Evolutionary conservation across 768 basidiomycete genomes (phyloP).

Genomic region (Myochromella boudieri): DNA sequence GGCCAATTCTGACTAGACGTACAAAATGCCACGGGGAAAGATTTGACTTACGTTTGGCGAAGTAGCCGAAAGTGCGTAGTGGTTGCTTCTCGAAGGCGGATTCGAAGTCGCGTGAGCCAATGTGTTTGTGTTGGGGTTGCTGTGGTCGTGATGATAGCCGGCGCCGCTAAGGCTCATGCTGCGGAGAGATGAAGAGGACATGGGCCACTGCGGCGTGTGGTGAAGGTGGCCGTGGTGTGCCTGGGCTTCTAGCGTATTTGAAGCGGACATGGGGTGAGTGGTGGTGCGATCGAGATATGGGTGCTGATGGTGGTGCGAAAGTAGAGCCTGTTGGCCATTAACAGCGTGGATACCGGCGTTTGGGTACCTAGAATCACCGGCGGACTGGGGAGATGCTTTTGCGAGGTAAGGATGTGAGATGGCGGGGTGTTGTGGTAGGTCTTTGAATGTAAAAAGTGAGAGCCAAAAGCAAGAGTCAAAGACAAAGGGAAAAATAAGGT

Average conservation of each 20-base stretch:
- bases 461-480: not conserved
- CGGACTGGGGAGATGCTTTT: constrained; percentile 13
- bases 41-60: not conserved
- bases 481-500: constrained; percentile 4
- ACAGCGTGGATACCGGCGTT: constrained; percentile 14
- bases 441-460: no score
- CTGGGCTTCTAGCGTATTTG: not conserved
- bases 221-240: not conserved
- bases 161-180: no score
- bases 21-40: not conserved
- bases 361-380: constrained; percentile 6
- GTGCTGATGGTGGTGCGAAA: not conserved
- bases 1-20: not conserved
- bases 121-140: not conserved
- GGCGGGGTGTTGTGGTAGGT: no score
- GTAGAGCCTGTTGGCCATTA: constrained; percentile 1
- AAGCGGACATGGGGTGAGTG: no score
- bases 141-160: constrained; percentile 8
- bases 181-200: constrained; percentile 1
- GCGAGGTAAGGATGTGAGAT: constrained; percentile 16
- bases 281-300: not conserved
- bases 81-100: not conserved
- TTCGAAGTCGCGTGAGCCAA: not conserved
- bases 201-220: not conserved
- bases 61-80: no score